Conservation (phyloP, 768 basidiomycete species). For the Termitomyces sp. region DNA sequence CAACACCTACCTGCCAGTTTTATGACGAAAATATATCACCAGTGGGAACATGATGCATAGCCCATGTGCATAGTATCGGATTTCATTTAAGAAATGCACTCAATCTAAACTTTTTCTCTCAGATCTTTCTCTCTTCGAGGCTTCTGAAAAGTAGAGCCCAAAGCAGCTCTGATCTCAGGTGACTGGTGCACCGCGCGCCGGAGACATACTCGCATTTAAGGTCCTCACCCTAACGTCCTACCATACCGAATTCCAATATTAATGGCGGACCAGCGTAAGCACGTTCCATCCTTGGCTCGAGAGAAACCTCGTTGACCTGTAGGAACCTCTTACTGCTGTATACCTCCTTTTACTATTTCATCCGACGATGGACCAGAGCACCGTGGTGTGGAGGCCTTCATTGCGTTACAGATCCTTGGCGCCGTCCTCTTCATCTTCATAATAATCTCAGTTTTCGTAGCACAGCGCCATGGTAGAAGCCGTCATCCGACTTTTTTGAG, state of each 20-base stretch:
- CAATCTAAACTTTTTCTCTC: background rate
- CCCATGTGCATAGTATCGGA: background rate
- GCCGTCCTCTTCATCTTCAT: constrained; percentile 21
- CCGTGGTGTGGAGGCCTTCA: constrained; percentile 20
- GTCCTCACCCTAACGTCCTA: background rate
- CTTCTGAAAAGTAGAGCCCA: constrained; percentile 7
- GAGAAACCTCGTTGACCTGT: background rate
- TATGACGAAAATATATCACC: no score
- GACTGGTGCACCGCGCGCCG: background rate
- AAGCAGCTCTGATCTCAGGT: constrained; percentile 4
- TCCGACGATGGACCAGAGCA: background rate
- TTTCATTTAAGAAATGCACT: background rate
- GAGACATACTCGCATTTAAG: background rate
- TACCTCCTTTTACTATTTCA: background rate
- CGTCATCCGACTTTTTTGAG: constrained; percentile 32
- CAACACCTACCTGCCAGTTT: no score
- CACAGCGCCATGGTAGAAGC: constrained; percentile 17
- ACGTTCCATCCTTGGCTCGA: background rate
- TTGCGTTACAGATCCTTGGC: constrained; percentile 27
- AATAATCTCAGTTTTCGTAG: constrained; percentile 23
- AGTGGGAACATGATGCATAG: background rate
- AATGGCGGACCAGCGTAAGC: constrained; percentile 13
- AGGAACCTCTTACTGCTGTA: background rate
- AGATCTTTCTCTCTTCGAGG: constrained; percentile 1
- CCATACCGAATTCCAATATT: background rate